Evolutionary conservation across 2,329 filamentous ascomycete genomes (phyloP), one percentile per base, ranked within the genome.

Genomic region (Keithomyces neogunnii): DNA sequence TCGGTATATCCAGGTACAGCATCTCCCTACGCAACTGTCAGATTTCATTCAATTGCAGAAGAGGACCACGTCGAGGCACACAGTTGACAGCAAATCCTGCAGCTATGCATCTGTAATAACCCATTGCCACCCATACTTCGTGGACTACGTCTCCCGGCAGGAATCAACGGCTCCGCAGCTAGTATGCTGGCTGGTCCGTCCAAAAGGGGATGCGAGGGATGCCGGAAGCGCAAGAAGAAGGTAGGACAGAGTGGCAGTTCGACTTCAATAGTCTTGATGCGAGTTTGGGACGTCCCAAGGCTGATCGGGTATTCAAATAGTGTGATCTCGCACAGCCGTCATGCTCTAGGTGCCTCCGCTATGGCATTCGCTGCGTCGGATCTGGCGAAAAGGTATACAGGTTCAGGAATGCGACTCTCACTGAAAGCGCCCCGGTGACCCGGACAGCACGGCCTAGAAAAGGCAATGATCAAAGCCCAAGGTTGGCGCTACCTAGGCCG

Each of bases 191-290:
- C 30, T 32, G 36, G 45, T 13, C 49, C 33, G 26, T 32, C 35
- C 5, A 40, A 43, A 45, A 40, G 49, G 10, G 49, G 46, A 33
- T 53, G 52, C 44, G 45, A 51, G 26, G 40, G 49, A 13, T 53
- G 52, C 48, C 52, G 49, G 19, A 47, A 51, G 33, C 52, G 43
- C 13, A 53, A 47, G 35, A 53, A 49, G 26, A 53, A 53, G 52
- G 52, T 53, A 49, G 8, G 52, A 33, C 40, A n/a, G 31, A 29
- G 36, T 45, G 19, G 19, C 19, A 19, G 19, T 19, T 19, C 19
- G 19, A 19, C 19, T 19, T 19, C 19, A 19, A 19, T 19, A 1
- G 19, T 19, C n/a, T 11, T 32, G 36, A 35, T 35, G 6, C 33
- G 11, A 7, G 33, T 7, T 7, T 35, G 13, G 31, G 30, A 11